These are phyloP conservation scores for Hyaloscypha finlandica DNA, from an alignment of 495 filamentous ascomycete species.

Conservation along the genomic window DNA sequence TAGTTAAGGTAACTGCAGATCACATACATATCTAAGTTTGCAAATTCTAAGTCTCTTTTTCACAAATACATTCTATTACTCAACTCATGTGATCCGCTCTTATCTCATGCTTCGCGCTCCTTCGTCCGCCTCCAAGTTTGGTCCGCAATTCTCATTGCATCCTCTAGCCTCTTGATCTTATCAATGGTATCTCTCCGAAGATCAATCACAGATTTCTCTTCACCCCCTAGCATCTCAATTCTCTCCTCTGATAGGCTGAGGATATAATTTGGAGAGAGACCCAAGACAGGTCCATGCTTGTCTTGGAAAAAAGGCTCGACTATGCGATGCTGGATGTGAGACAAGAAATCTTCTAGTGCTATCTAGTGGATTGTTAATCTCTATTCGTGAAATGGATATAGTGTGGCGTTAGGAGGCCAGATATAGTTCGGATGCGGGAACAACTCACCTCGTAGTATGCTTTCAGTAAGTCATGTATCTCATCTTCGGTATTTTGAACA, in stretches of 20 bases:
- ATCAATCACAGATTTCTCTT: constrained; percentile 16
- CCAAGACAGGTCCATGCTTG: constrained; percentile 23
- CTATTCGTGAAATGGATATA: not conserved
- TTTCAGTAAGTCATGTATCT: constrained; percentile 33
- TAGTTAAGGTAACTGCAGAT: too few relatives aligned
- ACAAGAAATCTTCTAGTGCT: constrained; percentile 24
- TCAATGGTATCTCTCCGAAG: constrained; percentile 5
- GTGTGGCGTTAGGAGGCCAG: too few relatives aligned
- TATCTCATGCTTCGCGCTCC: not conserved
- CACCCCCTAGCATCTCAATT: constrained; percentile 16
- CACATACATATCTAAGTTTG: too few relatives aligned
- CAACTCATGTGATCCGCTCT: too few relatives aligned
- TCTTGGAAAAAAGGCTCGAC: constrained; percentile 28
- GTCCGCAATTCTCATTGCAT: constrained; percentile 24
- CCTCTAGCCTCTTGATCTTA: constrained; percentile 21
- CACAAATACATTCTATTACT: too few relatives aligned
- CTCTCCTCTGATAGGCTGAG: constrained; percentile 7
- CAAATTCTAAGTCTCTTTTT: too few relatives aligned
- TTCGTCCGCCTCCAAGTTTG: constrained; percentile 15
- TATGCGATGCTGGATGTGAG: constrained; percentile 19
- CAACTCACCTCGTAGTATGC: constrained; percentile 27
- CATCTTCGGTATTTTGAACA: constrained; percentile 29
- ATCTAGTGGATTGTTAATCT: constrained; percentile 8
- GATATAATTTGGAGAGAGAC: constrained; percentile 26
- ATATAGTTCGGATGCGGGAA: not conserved